Base-by-base conservation (phyloP, 768 basidiomycete species). In the Boletus vinaceobasis region DNA sequence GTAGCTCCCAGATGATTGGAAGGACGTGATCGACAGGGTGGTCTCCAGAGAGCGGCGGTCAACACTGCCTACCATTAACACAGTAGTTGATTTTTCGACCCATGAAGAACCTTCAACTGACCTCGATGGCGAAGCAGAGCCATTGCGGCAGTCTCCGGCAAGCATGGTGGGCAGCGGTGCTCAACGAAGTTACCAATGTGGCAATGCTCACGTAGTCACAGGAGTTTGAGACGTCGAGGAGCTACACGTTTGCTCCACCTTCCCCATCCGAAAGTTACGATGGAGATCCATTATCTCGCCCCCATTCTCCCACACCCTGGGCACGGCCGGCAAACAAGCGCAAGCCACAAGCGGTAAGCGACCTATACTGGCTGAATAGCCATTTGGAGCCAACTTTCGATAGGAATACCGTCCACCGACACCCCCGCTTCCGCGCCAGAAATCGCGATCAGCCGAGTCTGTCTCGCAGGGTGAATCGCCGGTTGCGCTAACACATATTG, bases 341-440 rank as follows among this genome's bases (percentile, higher is more conserved):
- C 59, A 70, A 59, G 48, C 53, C 57, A 42, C 70, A 65, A 49
- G 56, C 50, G 7, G 72, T 72, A 55, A 56, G 70, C 55, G 46
- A 43, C 27, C 21, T 29, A 39, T 49, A 2, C 11, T 19, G 35
- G 43, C 48, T 35, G 43, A 46, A 49, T 46, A n/a, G 31, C 19
- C 15, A 44, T 44, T 13, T 27, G 31, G 19, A 48, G 52, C 57
- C 48, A 52, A 43, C 39, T 32, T 38, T 62, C 15, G 46, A 5
- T 51, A 82, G 82, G 67, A 73, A 33, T 84, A 81, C 64, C 77
- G 82, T n/a, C 81, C 82, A 42, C 82, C 82, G 5, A 84, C 82
- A 1, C 82, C 82, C 3, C 82, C 82, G 27, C 67, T 82, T 26
- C 75, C 74, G 33, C 68, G 71, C 43, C 73, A 72, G 60, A 73